Conservation (phyloP, 164 flowering plant genomes). For the Nelumbo lutea region DNA sequence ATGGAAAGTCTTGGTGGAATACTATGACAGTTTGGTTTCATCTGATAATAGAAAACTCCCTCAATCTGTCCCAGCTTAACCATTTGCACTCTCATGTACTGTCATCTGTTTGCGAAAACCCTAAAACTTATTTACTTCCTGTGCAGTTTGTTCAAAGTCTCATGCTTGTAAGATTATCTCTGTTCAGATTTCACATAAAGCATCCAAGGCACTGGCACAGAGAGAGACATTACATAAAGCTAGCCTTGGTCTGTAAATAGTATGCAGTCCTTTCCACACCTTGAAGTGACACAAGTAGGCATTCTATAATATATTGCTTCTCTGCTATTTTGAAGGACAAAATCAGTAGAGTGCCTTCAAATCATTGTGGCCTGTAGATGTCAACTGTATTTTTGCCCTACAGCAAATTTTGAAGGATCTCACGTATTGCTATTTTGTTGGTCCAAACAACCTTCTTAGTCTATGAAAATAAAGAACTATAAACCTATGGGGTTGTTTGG, state of each 20-base stretch:
- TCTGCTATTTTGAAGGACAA: neutral
- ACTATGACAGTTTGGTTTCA: slow-evolving; percentile 65
- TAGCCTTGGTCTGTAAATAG: slow-evolving; percentile 16
- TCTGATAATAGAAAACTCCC: slow-evolving; percentile 48
- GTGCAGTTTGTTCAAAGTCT: slow-evolving; percentile 4
- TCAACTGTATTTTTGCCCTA: neutral
- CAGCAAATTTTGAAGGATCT: too few species aligned
- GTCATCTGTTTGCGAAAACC: slow-evolving; percentile 25
- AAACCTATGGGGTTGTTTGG: too few species aligned
- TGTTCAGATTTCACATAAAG: slow-evolving; percentile 21
- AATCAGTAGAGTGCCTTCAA: neutral
- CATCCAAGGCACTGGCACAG: slow-evolving; percentile 19
- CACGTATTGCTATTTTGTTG: too few species aligned
- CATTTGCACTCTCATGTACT: neutral
- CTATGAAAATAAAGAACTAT: too few species aligned
- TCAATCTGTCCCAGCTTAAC: slow-evolving; percentile 49
- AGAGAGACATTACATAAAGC: slow-evolving; percentile 6
- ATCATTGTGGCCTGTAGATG: neutral
- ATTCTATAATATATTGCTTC: neutral
- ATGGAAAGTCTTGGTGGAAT: slow-evolving; percentile 85
- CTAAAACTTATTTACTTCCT: slow-evolving; percentile 16
- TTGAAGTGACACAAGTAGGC: neutral
- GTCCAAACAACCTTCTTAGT: too few species aligned
- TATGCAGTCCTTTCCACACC: neutral
- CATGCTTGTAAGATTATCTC: neutral